These are phyloP conservation scores for Candida montana DNA, from an alignment of 805 yeast species.

Conservation along the genomic window DNA sequence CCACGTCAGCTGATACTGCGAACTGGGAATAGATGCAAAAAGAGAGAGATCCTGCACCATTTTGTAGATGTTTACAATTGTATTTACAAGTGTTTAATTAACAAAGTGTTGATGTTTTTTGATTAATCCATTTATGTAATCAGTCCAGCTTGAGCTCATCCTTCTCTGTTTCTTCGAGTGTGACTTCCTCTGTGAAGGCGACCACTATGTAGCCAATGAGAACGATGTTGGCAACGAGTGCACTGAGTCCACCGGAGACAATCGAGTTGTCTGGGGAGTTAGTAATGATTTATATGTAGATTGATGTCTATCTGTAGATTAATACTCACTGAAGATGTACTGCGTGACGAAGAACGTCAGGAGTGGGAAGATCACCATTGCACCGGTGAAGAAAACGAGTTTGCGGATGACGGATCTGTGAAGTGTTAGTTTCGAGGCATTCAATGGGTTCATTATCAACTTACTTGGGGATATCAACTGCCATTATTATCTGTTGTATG, in stretches of 20 bases:
- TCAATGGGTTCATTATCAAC: constrained; percentile 3
- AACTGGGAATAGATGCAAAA: constrained; percentile 12
- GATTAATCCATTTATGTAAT: constrained; percentile 3
- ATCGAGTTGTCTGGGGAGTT: constrained; percentile 40
- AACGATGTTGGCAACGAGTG: constrained; percentile 68
- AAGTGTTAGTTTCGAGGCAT: neutral
- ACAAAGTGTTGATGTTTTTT: neutral
- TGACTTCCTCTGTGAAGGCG: constrained; percentile 64
- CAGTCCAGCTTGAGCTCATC: constrained; percentile 28
- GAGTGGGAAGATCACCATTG: constrained; percentile 69
- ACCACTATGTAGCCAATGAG: constrained; percentile 66
- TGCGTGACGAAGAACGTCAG: constrained; percentile 54
- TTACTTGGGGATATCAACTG: constrained; percentile 25
- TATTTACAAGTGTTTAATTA: no score
- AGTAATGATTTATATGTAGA: constrained; percentile 24
- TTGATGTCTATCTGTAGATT: no score
- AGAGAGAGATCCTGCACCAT: constrained; percentile 28
- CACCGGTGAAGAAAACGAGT: constrained; percentile 66
- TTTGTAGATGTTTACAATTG: constrained; percentile 9
- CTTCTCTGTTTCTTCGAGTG: constrained; percentile 26
- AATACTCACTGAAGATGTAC: constrained; percentile 27
- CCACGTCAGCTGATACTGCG: constrained; percentile 15
- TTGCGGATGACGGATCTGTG: constrained; percentile 58
- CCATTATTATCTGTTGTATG: constrained; percentile 15
- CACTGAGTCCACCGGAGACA: constrained; percentile 76